Evolutionary conservation across 768 basidiomycete genomes (phyloP).

Genomic region (Trametes gibbosa): DNA sequence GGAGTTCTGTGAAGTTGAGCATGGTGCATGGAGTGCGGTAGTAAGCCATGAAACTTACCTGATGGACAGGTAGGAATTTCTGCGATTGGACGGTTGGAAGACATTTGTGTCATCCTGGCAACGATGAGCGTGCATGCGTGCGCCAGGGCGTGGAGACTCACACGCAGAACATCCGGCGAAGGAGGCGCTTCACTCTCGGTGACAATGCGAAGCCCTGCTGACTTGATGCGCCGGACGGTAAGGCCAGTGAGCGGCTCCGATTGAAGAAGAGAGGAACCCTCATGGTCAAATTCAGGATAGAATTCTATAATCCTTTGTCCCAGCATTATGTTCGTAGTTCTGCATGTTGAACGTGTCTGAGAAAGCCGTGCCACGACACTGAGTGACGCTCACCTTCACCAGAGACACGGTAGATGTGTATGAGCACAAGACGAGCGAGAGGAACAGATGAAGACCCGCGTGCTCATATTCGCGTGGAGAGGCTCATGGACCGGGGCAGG

Average conservation of each 20-base stretch:
- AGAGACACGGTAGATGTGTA: not conserved
- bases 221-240: constrained; percentile 13
- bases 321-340: not conserved
- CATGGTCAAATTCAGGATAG: not conserved
- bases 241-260: constrained; percentile 9
- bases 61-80: constrained; percentile 4
- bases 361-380: not conserved
- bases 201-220: constrained; percentile 17
- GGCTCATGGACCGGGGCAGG: constrained; percentile 4
- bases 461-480: not conserved
- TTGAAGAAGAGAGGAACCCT: not conserved
- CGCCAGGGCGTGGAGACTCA: not conserved
- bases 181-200: constrained; percentile 13
- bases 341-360: not conserved
- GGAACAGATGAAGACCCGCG: not conserved
- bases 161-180: not conserved
- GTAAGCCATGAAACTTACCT: not conserved
- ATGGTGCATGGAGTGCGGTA: not conserved
- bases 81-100: not conserved
- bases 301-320: constrained; percentile 15
- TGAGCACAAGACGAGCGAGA: not conserved
- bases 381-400: not conserved
- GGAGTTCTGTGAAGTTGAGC: constrained; percentile 12
- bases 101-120: not conserved
- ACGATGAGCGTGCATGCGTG: not conserved